These are phyloP conservation scores for Pseudopediastrum boryanum DNA, from an alignment of 139 green algal species.

Conservation along the genomic window DNA sequence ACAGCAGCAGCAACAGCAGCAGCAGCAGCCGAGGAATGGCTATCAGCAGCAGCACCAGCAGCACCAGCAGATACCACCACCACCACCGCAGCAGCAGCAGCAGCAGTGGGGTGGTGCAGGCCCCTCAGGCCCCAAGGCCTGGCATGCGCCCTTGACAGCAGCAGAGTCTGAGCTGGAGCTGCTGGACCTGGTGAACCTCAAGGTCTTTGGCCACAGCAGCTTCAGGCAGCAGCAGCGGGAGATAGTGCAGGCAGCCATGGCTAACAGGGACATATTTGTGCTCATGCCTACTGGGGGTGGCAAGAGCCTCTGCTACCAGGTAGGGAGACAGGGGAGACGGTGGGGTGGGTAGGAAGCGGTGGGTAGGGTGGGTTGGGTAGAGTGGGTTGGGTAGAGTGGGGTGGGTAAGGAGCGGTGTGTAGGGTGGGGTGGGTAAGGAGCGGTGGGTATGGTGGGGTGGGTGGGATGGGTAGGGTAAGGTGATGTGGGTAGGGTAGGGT, in stretches of 20 bases:
- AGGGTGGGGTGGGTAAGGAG: no score
- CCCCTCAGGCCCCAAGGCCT: background rate
- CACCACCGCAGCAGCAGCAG: background rate
- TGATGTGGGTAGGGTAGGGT: no score
- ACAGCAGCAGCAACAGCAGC: conserved; percentile 6
- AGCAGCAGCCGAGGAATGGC: background rate
- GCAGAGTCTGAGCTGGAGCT: background rate
- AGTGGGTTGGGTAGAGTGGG: no score
- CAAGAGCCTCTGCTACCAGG: conserved; percentile 88
- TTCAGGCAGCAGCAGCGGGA: conserved; percentile 66
- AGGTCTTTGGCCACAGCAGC: conserved; percentile 30
- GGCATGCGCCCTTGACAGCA: conserved; percentile 11
- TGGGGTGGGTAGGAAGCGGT: no score
- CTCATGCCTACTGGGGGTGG: conserved; percentile 96
- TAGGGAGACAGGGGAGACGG: conserved; percentile 14
- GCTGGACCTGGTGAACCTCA: conserved; percentile 26
- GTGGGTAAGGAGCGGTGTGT: no score
- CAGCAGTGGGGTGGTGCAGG: background rate
- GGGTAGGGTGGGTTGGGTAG: no score
- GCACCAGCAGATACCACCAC: conserved; percentile 3
- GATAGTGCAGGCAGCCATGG: conserved; percentile 72
- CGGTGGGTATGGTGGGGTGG: no score
- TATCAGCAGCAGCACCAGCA: background rate
- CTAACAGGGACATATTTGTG: conserved; percentile 84
- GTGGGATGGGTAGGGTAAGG: no score